Base-by-base conservation (phyloP, 352 stramenopile species). In the Globisporangium carolinianum region DNA sequence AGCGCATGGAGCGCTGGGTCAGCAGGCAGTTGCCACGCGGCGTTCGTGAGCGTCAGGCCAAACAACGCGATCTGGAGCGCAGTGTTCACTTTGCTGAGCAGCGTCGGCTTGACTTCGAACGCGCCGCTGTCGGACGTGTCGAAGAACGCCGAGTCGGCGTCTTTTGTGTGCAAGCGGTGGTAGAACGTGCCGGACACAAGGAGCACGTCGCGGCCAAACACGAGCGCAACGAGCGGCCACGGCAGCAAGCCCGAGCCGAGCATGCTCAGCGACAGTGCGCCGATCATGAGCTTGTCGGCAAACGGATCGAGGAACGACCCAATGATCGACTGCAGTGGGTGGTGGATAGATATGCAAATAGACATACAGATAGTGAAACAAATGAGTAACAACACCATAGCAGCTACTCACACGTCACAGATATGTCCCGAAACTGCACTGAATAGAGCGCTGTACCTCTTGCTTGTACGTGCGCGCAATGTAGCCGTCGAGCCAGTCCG, bases 271-370 rank as follows among this genome's bases (percentile, higher is more conserved):
- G 78, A 91, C 59, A 93, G 67, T 18, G 79, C 82, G 51, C 77
- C 79, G 51, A 93, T 71, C 61, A 93, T 70, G 53, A 91, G 53
- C 65, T 93, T 93, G 70, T 93, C 83, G 15, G 83, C 83, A 51
- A 93, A 82, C 7, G 83, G 83, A 57, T 93, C 83, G 38, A 93
- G 61, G 69, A 93, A 89, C 35, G 83, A 91, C 17, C 83, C 83
- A 18, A 93, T 66, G 37, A 91, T 87, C 11, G 83, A 90, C 71
- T 86, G 54, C 9, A 37, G 38, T 5, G 3, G 10, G 14, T 32
- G 10, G 14, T 32, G 24, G 24, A 32, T 32, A 32, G 24, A 32
- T 32, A 32, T 32, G 3, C 24, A 32, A 32, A 32, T 32, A 32
- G 24, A 32, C 24, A 32, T 32, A 32, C 9, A 52, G 11, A 56